Conservation (phyloP, 2,329 filamentous ascomycete species). For the Aspergillus vadensis region DNA sequence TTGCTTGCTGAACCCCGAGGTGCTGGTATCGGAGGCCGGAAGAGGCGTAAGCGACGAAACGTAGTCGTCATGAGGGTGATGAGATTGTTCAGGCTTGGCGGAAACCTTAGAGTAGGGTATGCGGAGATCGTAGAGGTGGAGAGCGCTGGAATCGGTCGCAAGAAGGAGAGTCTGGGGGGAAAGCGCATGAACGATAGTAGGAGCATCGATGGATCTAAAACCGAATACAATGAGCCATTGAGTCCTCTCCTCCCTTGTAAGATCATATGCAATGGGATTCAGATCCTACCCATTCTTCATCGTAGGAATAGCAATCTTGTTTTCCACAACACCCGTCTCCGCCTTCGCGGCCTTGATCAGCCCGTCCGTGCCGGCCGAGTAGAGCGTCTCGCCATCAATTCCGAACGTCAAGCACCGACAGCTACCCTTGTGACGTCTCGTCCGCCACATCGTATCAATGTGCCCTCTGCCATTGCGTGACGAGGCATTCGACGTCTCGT, state of each 20-base stretch:
- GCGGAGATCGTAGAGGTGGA: conserved; percentile 86
- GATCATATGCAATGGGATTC: too few species aligned
- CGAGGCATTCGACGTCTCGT: conserved; percentile 42
- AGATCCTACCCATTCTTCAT: conserved; percentile 44
- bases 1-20: conserved; percentile 87
- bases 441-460: conserved; percentile 83
- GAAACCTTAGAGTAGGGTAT: conserved; percentile 56
- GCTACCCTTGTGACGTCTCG: conserved; percentile 88
- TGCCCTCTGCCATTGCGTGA: conserved; percentile 67
- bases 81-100: conserved; percentile 72
- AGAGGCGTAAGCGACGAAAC: conserved; percentile 84
- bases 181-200: conserved; percentile 77
- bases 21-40: conserved; percentile 76
- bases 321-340: conserved; percentile 67
- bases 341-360: conserved; percentile 63
- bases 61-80: conserved; percentile 89
- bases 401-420: conserved; percentile 80
- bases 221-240: conserved; percentile 8
- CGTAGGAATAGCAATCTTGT: conserved; percentile 76
- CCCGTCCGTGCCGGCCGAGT: conserved; percentile 63
- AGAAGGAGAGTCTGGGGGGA: conserved; percentile 87
- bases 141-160: conserved; percentile 82
- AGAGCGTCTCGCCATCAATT: conserved; percentile 71
- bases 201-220: conserved; percentile 62
- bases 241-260: not conserved